Base-by-base conservation (phyloP, 805 yeast genomes). In the Zygoascus flipseniorum region DNA sequence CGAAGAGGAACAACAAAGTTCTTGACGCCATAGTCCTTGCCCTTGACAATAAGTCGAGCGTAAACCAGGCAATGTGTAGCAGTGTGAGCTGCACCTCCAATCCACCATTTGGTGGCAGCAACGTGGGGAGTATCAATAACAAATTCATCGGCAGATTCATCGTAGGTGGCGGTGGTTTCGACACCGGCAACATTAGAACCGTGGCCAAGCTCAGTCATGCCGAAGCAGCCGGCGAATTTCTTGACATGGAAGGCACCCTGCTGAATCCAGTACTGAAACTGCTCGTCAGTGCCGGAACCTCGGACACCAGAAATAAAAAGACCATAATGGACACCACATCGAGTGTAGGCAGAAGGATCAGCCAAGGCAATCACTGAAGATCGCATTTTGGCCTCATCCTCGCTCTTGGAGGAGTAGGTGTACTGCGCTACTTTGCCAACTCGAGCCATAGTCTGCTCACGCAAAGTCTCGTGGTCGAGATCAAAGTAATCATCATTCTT, bases 101-200 rank as follows among this genome's bases (percentile, higher is more conserved):
- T 90, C 97, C 97, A 90, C 97, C 97, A 90, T 69, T 90, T 90
- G 26, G 97, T 89, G 45, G 97, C 97, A 39, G 95, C 90, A 52
- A 86, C 69, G 65, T 89, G 86, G 1, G 97, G 97, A 11, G 97
- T 90, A 66, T 87, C 79, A 63, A 90, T 81, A 52, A 78, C 66
- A 65, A 90, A 86, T 58, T 82, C 81, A 62, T 88, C 87, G 31
- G 76, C 77, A 16, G 70, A 71, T 18, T 73, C 71, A 67, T 88
- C 83, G 67, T 77, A 90, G 19, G 85, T 83, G 14, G 97, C 96
- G 14, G 89, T 85, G n/a, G 97, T 90, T 69, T 90, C 96, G 56
- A 88, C 75, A 23, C 87, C 95, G 3, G 96, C 96, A 46, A 90
- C 97, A 68, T 90, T 90, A 11, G 96, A 87, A 28, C 97, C 97